phyloP scores from a whole-genome alignment of 805 yeast species.

The Barnettozyma pratensis region DNA sequence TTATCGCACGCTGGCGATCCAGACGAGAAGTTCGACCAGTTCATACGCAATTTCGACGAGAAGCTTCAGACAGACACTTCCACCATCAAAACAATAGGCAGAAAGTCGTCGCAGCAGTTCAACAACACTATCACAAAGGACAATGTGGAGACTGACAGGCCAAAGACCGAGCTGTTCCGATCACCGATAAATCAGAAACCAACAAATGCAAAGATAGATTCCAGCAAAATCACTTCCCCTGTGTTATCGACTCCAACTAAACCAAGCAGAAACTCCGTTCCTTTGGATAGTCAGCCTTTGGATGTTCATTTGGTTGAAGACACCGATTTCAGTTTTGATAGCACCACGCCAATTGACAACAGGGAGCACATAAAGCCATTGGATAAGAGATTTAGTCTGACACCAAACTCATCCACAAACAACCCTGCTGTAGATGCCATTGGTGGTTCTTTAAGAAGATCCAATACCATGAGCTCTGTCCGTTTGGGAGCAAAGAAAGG shows the following conservation, averaged over 20 bases:
- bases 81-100: constrained; percentile 22
- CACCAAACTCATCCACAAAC: neutral
- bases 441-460: constrained; percentile 14
- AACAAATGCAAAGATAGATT: neutral
- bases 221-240: constrained; percentile 13
- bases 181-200: constrained; percentile 4
- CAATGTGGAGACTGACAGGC: no score
- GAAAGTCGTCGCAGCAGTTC: neutral
- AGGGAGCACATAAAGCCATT: no score
- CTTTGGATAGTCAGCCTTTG: constrained; percentile 21
- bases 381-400: neutral
- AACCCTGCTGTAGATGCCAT: neutral
- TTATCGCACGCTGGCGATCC: neutral
- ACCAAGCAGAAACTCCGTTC: constrained; percentile 19
- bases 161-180: neutral
- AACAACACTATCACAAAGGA: neutral
- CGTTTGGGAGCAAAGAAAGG: constrained; percentile 19
- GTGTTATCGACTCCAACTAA: constrained; percentile 24
- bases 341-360: neutral
- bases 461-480: constrained; percentile 20
- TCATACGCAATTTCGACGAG: constrained; percentile 31
- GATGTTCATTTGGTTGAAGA: neutral
- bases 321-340: neutral
- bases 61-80: constrained; percentile 32
- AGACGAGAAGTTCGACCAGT: constrained; percentile 29